Evolutionary conservation across 305 asterid genomes (phyloP), one percentile per base, ranked within the genome.

Genomic region (Salvia sclarea): DNA sequence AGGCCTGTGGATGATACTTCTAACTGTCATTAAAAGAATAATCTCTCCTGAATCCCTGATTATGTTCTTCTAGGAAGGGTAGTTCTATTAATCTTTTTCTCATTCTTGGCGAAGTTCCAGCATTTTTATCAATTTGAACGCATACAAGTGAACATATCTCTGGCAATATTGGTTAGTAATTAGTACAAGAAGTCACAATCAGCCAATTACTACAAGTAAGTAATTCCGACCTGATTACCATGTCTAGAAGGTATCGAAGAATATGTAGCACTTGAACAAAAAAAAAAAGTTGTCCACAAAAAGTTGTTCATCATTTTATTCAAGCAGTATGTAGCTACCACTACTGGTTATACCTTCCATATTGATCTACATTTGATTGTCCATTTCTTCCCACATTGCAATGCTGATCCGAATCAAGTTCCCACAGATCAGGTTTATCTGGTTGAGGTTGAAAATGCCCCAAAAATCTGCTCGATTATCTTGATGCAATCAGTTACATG

Each of bases 341-440:
- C 20, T 25, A 59, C 6, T 35, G 47, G 50, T 2, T 30, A 59
- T 88, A 88, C 97, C 97, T 81, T 77, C 79, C 84, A 66, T 35
- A 47, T 35, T 70, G 68, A 22, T 52, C 80, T 58, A 62, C 64
- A 68, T 72, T 74, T 70, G 80, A 69, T 72, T 76, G 78, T 60
- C 86, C 89, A 75, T 85, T 84, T 78, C 86, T 80, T 61, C 85
- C 87, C 58, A 79, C 74, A 63, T 75, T 79, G 84, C 78, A 81
- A 77, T 75, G 86, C 82, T 88, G 89, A 63, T 87, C 90, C 6
- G 89, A 64, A 71, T 88, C 88, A 84, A 91, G 87, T 78, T 88
- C 97, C 98, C 98, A 93, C 65, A 91, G 78, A 69, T 88, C 97
- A 81, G 95, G 88, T 75, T 83, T 87, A 67, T 88, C 95, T 53